Conservation (phyloP, 306 rosid species). For the Vigna radiata region DNA sequence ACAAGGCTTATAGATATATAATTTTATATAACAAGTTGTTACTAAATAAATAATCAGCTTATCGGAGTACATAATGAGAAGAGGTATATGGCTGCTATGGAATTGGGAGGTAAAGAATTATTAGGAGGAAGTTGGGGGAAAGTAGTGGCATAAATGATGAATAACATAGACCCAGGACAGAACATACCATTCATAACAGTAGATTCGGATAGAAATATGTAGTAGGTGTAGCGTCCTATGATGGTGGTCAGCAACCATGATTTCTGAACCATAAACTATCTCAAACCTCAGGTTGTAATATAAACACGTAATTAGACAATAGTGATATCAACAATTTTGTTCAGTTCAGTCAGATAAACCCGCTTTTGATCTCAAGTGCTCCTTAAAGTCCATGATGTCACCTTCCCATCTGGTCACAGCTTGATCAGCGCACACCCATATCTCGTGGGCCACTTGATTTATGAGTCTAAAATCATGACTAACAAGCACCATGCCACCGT, state of each 20-base stretch:
- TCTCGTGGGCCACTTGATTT: slow-evolving; percentile 95
- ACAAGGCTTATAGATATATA: no score
- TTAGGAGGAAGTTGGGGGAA: background rate
- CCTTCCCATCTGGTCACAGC: slow-evolving; percentile 91
- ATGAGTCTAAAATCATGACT: slow-evolving; percentile 99
- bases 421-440: slow-evolving; percentile 96
- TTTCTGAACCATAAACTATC: background rate
- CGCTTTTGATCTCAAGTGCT: slow-evolving; percentile 78
- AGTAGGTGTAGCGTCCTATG: background rate
- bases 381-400: slow-evolving; percentile 92
- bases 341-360: slow-evolving; percentile 74
- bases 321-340: background rate
- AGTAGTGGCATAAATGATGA: background rate
- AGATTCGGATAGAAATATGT: slow-evolving; percentile 37
- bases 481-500: slow-evolving; percentile 96
- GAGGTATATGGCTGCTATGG: no score
- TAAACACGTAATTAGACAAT: slow-evolving; percentile 2
- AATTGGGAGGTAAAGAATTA: background rate
- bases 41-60: no score
- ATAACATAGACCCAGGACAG: slow-evolving; percentile 31
- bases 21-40: no score
- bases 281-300: slow-evolving; percentile 7
- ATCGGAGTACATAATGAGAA: no score
- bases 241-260: slow-evolving; percentile 46
- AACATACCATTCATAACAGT: slow-evolving; percentile 40